Evolutionary conservation across 768 basidiomycete genomes (phyloP), one percentile per base, ranked within the genome.

Genomic region (Cytidiella melzeri): DNA sequence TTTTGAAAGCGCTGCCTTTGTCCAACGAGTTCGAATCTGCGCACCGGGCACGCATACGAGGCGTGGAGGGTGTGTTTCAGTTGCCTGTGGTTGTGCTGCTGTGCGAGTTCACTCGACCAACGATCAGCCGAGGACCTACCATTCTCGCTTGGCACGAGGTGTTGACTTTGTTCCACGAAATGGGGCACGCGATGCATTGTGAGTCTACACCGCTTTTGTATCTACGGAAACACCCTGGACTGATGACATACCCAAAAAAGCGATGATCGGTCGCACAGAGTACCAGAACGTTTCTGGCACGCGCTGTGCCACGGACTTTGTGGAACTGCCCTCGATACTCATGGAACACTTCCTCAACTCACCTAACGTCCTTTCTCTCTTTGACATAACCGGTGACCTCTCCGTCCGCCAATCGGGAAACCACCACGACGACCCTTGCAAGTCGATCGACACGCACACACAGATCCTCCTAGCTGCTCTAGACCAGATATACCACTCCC

Each of bases 101-200:
- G 5, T 95, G 90, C 58, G 94, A 94, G 59, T 96, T 97, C 58
- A 70, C 78, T 19, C 75, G 73, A 24, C 83, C 88, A 19, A 71
- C 79, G 3, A 53, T 75, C 15, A 67, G 75, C n/a, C 68, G 73
- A 11, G 85, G 84, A 0, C 77, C 89, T 4, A 83, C 90, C 0
- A 67, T 84, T 43, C 69, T 99, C 19, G 82, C 84, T 49, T 98
- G 94, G 93, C 85, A 87, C 57, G 93, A 98, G 57, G 90, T 97
- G 7, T 73, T 87, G 63, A 98, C 95, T 2, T 70, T 98, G 20
- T 96, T 93, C 69, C 96, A 99, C 59, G 96, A 99, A 69, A 96
- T 98, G 92, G 96, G 96, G 1, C 96, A 99, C 68, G 96, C 96
- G 10, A 92, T 99, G 80, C 96, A 99, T 64, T 99, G 96, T 97